Percentiles rank a stretch among this genome's conserved stretches.
These are phyloP conservation scores for Castanospermum australe DNA, from an alignment of 306 rosid genomes.

Conservation along the genomic window DNA sequence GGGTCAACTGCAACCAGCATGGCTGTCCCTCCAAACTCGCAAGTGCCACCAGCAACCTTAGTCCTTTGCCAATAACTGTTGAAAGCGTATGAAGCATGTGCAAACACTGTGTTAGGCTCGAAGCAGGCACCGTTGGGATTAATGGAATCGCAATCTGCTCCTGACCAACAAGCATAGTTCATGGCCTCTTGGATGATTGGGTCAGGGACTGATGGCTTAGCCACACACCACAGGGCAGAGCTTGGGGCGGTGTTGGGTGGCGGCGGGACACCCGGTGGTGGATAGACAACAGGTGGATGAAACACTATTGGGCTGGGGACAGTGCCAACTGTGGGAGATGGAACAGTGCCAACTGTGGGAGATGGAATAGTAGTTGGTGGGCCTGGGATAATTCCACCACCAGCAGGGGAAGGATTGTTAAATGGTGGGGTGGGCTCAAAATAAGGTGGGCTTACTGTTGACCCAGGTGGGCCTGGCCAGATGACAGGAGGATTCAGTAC, in stretches of 20 bases:
- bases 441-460: conserved; percentile 44
- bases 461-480: conserved; percentile 39
- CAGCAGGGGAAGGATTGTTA: conserved; percentile 48
- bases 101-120: conserved; percentile 57
- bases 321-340: conserved; percentile 50
- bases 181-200: conserved; percentile 91
- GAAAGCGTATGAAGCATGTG: conserved; percentile 93
- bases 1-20: conserved; percentile 85
- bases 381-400: conserved; percentile 35
- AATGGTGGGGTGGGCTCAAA: conserved; percentile 54
- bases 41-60: conserved; percentile 70
- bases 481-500: conserved; percentile 36
- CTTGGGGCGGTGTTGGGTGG: conserved; percentile 43
- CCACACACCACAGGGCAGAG: conserved; percentile 83
- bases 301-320: conserved; percentile 70
- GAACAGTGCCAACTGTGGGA: conserved; percentile 33
- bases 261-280: conserved; percentile 79
- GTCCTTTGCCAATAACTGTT: conserved; percentile 88
- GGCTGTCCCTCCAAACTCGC: conserved; percentile 89
- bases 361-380: conserved; percentile 47
- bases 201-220: conserved; percentile 93
- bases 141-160: conserved; percentile 74
- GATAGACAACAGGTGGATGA: conserved; percentile 74
- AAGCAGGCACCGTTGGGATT: conserved; percentile 71
- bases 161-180: conserved; percentile 92